Evolutionary conservation across 768 basidiomycete genomes (phyloP), one percentile per base, ranked within the genome.

Genomic region (Lactarius tabidus): DNA sequence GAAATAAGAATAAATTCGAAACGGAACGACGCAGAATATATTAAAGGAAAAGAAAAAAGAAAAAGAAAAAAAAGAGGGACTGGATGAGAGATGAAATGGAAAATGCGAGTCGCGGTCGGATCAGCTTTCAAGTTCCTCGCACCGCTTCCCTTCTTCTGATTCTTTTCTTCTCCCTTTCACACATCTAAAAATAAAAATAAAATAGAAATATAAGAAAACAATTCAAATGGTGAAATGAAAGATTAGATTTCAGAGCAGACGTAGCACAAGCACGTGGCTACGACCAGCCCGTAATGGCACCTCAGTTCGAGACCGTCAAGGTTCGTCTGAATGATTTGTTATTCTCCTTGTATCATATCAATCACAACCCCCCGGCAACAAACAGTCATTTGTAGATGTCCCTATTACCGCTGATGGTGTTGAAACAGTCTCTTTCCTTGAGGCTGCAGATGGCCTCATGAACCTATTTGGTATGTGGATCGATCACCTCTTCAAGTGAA

Each of bases 361-460:
- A 67, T 48, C 48, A 53, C 52, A 36, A 57, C 18, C 26, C 14
- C 48, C 14, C 6, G n/a, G 26, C 48, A 51, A 26, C 48, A 51
- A 60, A 31, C 68, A 97, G 95, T 94, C 92, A 12, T 98, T 91
- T 75, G 85, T 83, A 71, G 91, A 96, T 67, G 91, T 98, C 45
- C 83, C 86, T 18, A 79, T 91, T 69, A 85, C 84, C n/a, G 80
- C 84, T 52, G 77, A 80, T 5, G 95, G 95, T 17, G 85, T 98
- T 58, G 87, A 94, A 72, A 93, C 94, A 0, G 72, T 78, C 23
- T 75, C 82, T 15, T 98, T 98, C 79, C 80, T 94, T 54, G 88
- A 92, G 72, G 95, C 95, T 1, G 86, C 93, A 23, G 93, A 96
- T 75, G 95, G 92, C 20, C 81, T 98, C 31, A 80, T 89, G 18